phyloP scores from a whole-genome alignment of 2,329 filamentous ascomycete genomes.

The Hypoxylon rubiginosum region DNA sequence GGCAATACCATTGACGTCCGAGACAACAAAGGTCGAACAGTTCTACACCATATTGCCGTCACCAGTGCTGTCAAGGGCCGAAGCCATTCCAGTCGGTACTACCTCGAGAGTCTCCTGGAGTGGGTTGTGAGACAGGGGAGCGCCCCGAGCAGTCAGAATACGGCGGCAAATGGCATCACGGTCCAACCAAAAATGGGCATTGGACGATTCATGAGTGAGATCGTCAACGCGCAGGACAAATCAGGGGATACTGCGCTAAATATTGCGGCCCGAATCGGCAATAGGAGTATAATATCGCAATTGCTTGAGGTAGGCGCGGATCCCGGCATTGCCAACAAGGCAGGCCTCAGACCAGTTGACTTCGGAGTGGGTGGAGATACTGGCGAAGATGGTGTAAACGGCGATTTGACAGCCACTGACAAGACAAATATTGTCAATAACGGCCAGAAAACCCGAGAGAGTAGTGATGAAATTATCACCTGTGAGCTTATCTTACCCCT shows the following conservation, averaged over 20 bases:
- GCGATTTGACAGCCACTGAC: slow-evolving; percentile 55
- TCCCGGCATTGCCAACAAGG: slow-evolving; percentile 90
- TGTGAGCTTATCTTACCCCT: slow-evolving; percentile 67
- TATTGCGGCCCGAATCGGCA: slow-evolving; percentile 91
- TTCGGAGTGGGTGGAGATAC: slow-evolving; percentile 87
- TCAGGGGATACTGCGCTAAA: slow-evolving; percentile 96
- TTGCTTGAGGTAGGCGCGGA: slow-evolving; percentile 95
- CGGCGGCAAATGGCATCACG: slow-evolving; percentile 50
- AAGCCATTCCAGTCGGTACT: slow-evolving; percentile 92
- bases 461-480: slow-evolving; percentile 82
- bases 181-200: slow-evolving; percentile 80
- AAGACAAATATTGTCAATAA: slow-evolving; percentile 60
- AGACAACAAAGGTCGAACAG: slow-evolving; percentile 89
- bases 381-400: slow-evolving; percentile 59
- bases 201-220: slow-evolving; percentile 94
- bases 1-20: slow-evolving; percentile 91
- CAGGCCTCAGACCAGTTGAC: slow-evolving; percentile 89
- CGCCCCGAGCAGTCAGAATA: slow-evolving; percentile 66
- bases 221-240: slow-evolving; percentile 95
- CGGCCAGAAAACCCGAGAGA: slow-evolving; percentile 74
- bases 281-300: slow-evolving; percentile 95
- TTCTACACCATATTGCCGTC: slow-evolving; percentile 95
- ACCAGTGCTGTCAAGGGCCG: slow-evolving; percentile 96
- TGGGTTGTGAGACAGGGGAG: slow-evolving; percentile 92
- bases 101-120: slow-evolving; percentile 92